These are phyloP conservation scores for Spirogloea muscicola DNA, from an alignment of 139 green algal genomes.

Conservation along the genomic window DNA sequence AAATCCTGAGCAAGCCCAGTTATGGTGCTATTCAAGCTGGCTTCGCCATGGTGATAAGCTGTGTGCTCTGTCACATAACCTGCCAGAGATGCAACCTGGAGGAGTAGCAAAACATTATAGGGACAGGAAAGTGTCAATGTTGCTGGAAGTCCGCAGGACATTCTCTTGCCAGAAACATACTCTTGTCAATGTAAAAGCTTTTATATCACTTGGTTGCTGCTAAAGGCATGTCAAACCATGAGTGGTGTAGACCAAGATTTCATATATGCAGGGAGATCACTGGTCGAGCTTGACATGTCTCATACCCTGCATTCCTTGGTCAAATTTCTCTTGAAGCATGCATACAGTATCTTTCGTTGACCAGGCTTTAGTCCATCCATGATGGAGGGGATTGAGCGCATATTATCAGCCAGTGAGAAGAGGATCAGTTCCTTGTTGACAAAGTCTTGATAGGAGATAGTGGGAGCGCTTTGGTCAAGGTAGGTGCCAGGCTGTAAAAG, in stretches of 20 bases:
- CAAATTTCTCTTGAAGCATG: constrained; percentile 96
- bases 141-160: neutral
- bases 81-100: constrained; percentile 88
- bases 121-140: constrained; percentile 1
- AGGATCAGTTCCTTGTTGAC: constrained; percentile 62
- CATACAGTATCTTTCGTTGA: constrained; percentile 98
- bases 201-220: neutral
- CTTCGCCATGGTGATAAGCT: constrained; percentile 98
- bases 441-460: constrained; percentile 91
- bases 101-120: neutral
- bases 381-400: constrained; percentile 93
- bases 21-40: constrained; percentile 78
- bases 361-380: constrained; percentile 97
- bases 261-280: neutral
- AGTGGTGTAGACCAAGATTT: neutral
- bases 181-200: neutral
- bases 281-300: neutral
- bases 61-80: constrained; percentile 95
- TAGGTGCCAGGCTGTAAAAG: constrained; percentile 69
- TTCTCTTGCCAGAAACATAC: neutral
- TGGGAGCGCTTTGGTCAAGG: constrained; percentile 67
- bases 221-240: neutral
- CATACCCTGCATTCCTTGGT: constrained; percentile 86
- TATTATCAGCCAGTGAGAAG: constrained; percentile 71
- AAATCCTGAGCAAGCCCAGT: constrained; percentile 90